Conservation (phyloP, 2,329 filamentous ascomycete species). For the Pestalotiopsis fici region DNA sequence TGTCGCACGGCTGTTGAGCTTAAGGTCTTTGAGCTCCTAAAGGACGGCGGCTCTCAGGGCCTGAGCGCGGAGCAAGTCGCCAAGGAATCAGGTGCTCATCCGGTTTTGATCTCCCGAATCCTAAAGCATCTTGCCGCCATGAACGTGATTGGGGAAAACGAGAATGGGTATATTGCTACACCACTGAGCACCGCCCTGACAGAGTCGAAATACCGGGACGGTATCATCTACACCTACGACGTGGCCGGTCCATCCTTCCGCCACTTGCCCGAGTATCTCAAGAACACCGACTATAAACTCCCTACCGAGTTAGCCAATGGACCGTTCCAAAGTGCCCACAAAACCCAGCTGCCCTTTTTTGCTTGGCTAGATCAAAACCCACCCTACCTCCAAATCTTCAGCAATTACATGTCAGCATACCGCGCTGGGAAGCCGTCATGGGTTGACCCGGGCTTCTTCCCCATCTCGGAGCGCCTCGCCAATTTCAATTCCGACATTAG, state of each 20-base stretch:
- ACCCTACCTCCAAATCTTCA: conserved; percentile 33
- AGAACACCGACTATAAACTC: conserved; percentile 26
- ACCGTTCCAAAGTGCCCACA: conserved; percentile 36
- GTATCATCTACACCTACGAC: conserved; percentile 35
- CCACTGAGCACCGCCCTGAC: conserved; percentile 32
- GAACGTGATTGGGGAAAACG: conserved; percentile 30
- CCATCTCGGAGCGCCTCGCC: conserved; percentile 8
- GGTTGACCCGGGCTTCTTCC: conserved; percentile 31
- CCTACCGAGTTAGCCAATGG: conserved; percentile 28
- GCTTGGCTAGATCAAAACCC: conserved; percentile 36
- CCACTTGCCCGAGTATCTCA: conserved; percentile 32
- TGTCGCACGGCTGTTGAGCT: conserved; percentile 36
- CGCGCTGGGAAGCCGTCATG: conserved; percentile 36
- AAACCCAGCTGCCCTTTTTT: conserved; percentile 34
- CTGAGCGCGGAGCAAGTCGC: conserved; percentile 26
- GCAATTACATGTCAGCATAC: conserved; percentile 38
- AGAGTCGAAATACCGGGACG: conserved; percentile 34
- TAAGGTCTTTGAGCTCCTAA: conserved; percentile 33
- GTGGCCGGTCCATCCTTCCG: conserved; percentile 32
- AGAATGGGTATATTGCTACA: conserved; percentile 28
- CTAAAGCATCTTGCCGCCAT: conserved; percentile 39
- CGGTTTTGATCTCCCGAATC: conserved; percentile 26
- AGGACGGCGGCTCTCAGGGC: conserved; percentile 24
- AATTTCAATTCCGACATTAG: not conserved
- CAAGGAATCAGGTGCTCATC: conserved; percentile 28